Conservation (phyloP, 352 stramenopile genomes). For the Pythium angustatum region DNA sequence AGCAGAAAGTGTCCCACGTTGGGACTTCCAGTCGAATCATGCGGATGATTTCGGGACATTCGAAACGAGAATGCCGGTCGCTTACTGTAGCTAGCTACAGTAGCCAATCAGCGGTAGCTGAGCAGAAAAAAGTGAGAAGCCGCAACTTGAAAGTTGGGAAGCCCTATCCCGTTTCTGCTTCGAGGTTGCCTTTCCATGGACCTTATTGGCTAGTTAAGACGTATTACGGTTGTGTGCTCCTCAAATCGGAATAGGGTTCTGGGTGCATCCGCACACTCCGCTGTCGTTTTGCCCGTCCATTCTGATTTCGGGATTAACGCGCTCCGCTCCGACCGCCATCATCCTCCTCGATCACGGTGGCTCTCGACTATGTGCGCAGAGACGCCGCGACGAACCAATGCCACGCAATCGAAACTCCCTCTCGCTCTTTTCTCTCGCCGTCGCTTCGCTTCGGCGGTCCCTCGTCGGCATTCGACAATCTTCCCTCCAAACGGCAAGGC, state of each 20-base stretch:
- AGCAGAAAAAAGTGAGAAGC: constrained; percentile 8
- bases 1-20: background rate
- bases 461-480: background rate
- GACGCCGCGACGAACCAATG: background rate
- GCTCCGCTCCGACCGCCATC: background rate
- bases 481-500: background rate
- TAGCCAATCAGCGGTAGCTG: constrained; percentile 18
- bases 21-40: background rate
- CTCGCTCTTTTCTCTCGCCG: background rate
- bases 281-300: no score
- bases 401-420: constrained; percentile 4
- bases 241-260: constrained; percentile 1
- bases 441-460: background rate
- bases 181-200: background rate
- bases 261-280: constrained; percentile 7
- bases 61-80: constrained; percentile 3
- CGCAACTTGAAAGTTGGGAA: constrained; percentile 8
- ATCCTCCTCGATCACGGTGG: background rate
- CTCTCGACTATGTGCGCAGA: background rate
- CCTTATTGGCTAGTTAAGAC: background rate
- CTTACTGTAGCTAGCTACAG: background rate
- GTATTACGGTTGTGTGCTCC: background rate
- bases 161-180: constrained; percentile 19
- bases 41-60: background rate
- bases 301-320: constrained; percentile 8